phyloP scores from a whole-genome alignment of 2,329 filamentous ascomycete species.

The Fusarium cicatricum region DNA sequence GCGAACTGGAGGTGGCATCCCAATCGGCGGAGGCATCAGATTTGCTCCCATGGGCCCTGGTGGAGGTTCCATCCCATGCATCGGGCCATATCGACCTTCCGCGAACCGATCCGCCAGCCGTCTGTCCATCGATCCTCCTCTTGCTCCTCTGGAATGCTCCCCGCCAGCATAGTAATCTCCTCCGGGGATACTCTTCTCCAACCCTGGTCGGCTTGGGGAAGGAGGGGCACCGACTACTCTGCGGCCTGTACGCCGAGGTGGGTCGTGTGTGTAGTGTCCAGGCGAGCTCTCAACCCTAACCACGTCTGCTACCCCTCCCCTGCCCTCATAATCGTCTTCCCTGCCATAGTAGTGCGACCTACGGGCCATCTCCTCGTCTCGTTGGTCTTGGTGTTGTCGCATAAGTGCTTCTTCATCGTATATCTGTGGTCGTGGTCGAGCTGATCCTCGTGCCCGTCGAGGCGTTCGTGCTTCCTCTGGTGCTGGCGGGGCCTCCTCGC shows the following conservation, averaged over 20 bases:
- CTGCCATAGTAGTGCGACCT: conserved; percentile 45
- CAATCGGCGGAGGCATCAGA: conserved; percentile 47
- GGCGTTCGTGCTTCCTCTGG: conserved; percentile 43
- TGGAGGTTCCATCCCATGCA: conserved; percentile 33
- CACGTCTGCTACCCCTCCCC: conserved; percentile 47
- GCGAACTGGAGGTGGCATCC: conserved; percentile 42
- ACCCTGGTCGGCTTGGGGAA: conserved; percentile 36
- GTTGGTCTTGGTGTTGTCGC: conserved; percentile 58
- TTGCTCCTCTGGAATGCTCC: conserved; percentile 53
- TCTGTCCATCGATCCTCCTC: conserved; percentile 56
- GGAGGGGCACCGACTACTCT: conserved; percentile 35
- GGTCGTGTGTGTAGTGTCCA: conserved; percentile 68
- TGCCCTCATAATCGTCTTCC: conserved; percentile 51
- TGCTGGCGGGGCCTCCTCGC: conserved; percentile 28
- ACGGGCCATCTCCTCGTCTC: conserved; percentile 51
- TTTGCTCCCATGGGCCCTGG: conserved; percentile 28
- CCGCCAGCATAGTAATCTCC: conserved; percentile 55
- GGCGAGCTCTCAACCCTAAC: conserved; percentile 60
- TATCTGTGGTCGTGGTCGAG: conserved; percentile 37
- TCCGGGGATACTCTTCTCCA: conserved; percentile 37
- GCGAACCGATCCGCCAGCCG: conserved; percentile 61
- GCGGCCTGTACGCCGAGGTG: conserved; percentile 55
- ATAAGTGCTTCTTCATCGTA: conserved; percentile 59
- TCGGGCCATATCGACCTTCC: conserved; percentile 49
- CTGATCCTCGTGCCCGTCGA: conserved; percentile 33